These are phyloP conservation scores for Phyllosticta paracitricarpa DNA, from an alignment of 2,329 filamentous ascomycete species.

Conservation along the genomic window DNA sequence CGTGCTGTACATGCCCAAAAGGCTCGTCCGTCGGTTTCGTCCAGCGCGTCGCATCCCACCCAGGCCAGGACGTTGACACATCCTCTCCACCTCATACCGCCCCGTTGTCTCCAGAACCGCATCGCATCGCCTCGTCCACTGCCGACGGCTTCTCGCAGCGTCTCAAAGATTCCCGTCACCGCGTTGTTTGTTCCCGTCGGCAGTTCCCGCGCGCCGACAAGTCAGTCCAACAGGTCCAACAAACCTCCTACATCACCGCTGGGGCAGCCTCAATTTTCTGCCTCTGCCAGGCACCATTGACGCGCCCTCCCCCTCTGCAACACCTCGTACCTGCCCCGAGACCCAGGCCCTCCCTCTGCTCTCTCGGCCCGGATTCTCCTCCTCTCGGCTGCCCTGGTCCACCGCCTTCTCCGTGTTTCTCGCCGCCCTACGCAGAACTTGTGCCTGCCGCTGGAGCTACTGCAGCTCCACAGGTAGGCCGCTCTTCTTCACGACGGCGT, in stretches of 20 bases:
- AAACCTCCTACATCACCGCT: conserved; percentile 6
- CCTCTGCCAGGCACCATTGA: not conserved
- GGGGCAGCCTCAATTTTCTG: conserved; percentile 8
- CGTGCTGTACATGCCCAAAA: not conserved
- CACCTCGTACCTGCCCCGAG: not conserved
- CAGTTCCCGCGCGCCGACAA: conserved; percentile 3
- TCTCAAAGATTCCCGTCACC: conserved; percentile 1
- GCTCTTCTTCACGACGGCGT: conserved; percentile 30
- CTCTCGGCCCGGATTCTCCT: not conserved
- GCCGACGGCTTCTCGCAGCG: conserved; percentile 1
- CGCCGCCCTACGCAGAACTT: conserved; percentile 5
- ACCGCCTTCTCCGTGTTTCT: conserved; percentile 1
- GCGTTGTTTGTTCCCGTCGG: not conserved
- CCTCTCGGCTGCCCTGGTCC: not conserved
- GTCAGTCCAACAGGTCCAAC: not conserved
- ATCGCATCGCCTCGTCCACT: not conserved
- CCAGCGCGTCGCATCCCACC: not conserved
- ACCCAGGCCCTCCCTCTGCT: not conserved
- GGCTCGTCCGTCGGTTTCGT: not conserved
- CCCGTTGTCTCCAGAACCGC: not conserved
- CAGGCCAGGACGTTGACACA: not conserved
- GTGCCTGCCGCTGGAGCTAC: conserved; percentile 28
- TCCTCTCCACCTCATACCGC: not conserved
- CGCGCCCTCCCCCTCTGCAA: conserved; percentile 1
- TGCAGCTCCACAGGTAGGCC: conserved; percentile 29